Base-by-base conservation (phyloP, 2,329 filamentous ascomycete genomes). In the Fusarium sambucinum region DNA sequence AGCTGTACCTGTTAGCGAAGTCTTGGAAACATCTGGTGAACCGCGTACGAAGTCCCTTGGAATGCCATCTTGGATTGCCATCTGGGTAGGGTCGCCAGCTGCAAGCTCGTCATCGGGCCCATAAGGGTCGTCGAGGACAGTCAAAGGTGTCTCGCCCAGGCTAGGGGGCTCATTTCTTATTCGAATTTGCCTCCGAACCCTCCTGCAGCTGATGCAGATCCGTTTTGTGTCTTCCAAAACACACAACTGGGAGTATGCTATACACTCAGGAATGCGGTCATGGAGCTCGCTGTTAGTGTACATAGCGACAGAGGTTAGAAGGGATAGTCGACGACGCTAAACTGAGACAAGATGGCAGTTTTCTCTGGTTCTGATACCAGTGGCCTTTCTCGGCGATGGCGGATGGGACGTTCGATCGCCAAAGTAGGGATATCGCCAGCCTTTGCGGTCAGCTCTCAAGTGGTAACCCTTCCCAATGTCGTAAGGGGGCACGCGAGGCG, bases 1-100 rank as follows among this genome's bases (percentile, higher is more conserved):
- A 11, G 7, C 58, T 68, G 19, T 17, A 16, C n/a, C 33, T 40
- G 13, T 69, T 21, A 69, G 52, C 45, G 46, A 42, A 8, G 4
- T n/a, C 3, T 44, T 6, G 16, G 8, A n/a, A 8, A 19, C 25
- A 3, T 6, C 27, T 19, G n/a, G 13, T 51, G 5, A 38, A 16
- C 9, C 19, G 33, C 47, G 19, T 21, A 51, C 47, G 17, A 17
- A 40, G 47, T 51, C 14, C 9, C n/a, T 7, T 21, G 17, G 13
- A 7, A 7, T n/a, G 27, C 21, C n/a, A 11, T 30, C 21, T 8
- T 38, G 42, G 33, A 19, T n/a, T 9, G 5, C 13, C 6, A 13
- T 17, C 14, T 19, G 2, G 19, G n/a, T 19, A 7, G 30, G 29
- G 35, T 10, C n/a, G 17, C n/a, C 30, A 29, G 30, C 17, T 29